These are phyloP conservation scores for Limnanthes douglasii DNA, from an alignment of 345 rosid genomes.

Conservation along the genomic window DNA sequence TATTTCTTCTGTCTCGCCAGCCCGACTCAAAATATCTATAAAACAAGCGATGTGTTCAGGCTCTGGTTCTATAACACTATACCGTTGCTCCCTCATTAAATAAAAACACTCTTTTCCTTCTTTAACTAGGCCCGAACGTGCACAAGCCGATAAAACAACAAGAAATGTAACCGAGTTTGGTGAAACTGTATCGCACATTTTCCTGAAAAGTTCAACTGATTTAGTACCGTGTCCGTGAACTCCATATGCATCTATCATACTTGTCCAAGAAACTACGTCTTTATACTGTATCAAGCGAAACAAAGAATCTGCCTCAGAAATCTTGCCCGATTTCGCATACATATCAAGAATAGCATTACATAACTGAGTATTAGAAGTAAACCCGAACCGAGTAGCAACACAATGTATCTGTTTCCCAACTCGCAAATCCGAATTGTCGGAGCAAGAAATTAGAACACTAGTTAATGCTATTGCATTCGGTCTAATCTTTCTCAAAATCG, in stretches of 20 bases:
- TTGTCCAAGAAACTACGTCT: slow-evolving; percentile 68
- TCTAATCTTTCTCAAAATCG: slow-evolving; percentile 26
- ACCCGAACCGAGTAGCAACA: slow-evolving; percentile 30
- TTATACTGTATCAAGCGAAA: slow-evolving; percentile 27
- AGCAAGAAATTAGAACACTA: slow-evolving; percentile 56
- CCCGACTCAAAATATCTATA: slow-evolving; percentile 48
- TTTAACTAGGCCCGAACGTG: slow-evolving; percentile 56
- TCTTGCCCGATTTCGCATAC: slow-evolving; percentile 66
- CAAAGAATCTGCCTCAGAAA: slow-evolving; percentile 19
- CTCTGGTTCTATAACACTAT: slow-evolving; percentile 16
- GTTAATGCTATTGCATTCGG: slow-evolving; percentile 47
- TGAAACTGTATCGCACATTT: slow-evolving; percentile 31
- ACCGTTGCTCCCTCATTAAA: slow-evolving; percentile 29
- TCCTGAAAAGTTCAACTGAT: slow-evolving; percentile 38
- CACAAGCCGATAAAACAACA: slow-evolving; percentile 67
- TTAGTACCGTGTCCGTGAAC: slow-evolving; percentile 44
- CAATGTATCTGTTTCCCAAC: slow-evolving; percentile 67
- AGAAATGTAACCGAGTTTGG: slow-evolving; percentile 74
- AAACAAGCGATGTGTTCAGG: slow-evolving; percentile 58
- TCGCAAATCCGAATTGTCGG: slow-evolving; percentile 47
- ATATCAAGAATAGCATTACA: slow-evolving; percentile 65
- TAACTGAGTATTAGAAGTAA: slow-evolving; percentile 36
- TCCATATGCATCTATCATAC: slow-evolving; percentile 65
- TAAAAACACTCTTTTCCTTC: slow-evolving; percentile 36
- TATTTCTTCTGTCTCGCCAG: slow-evolving; percentile 41